phyloP scores from a whole-genome alignment of 768 basidiomycete species.

The Lactarius indigo region DNA sequence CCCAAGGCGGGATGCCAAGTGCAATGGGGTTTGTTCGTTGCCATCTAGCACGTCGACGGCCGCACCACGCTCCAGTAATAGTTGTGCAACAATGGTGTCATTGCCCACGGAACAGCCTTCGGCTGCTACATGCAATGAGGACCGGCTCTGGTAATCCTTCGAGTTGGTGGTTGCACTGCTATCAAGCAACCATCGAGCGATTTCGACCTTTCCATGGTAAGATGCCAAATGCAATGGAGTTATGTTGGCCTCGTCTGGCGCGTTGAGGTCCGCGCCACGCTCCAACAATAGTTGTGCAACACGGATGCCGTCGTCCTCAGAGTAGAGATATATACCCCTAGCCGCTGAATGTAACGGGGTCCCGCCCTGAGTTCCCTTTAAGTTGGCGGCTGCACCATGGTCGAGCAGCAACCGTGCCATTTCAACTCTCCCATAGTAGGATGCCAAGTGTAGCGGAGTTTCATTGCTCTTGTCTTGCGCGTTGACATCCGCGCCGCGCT shows the following conservation, averaged over 20 bases:
- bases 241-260: not conserved
- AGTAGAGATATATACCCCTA: not conserved
- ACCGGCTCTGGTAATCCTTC: too few species aligned
- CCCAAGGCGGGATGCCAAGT: not conserved
- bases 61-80: not conserved
- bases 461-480: too few species aligned
- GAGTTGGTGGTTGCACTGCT: too few species aligned
- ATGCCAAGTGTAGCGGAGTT: too few species aligned
- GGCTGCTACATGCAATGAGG: not conserved
- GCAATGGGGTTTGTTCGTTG: not conserved
- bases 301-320: not conserved
- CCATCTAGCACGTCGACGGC: not conserved
- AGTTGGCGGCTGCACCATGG: not conserved
- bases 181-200: too few species aligned
- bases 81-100: rapidly evolving
- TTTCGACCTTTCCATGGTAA: too few species aligned
- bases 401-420: not conserved
- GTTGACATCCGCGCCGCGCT: too few species aligned
- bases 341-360: not conserved
- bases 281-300: not conserved
- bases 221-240: not conserved
- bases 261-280: not conserved
- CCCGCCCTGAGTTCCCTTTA: not conserved
- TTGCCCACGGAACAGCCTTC: not conserved
- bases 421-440: too few species aligned